Conservation (phyloP, 2,329 filamentous ascomycete genomes). For the Xylaria arbuscula region DNA sequence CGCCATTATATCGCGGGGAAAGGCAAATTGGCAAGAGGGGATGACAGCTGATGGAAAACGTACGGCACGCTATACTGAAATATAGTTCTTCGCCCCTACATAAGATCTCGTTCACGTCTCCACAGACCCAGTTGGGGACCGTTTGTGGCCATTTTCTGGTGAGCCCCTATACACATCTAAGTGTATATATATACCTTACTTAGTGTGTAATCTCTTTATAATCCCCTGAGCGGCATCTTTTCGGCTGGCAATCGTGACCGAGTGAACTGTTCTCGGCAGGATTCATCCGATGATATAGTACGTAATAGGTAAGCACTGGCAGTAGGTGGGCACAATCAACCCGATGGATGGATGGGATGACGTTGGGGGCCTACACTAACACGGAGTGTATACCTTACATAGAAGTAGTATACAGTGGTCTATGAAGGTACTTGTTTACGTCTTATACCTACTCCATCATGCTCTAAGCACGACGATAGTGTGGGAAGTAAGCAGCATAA, state of each 20-base stretch:
- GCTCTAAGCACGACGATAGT: constrained; percentile 14
- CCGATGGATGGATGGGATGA: constrained; percentile 18
- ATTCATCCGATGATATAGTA: constrained; percentile 23
- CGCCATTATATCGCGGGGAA: neutral
- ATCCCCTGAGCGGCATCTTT: constrained; percentile 8
- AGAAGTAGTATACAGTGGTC: neutral
- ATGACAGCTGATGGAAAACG: constrained; percentile 2
- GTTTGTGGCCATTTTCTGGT: too few species aligned
- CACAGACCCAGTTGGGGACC: neutral
- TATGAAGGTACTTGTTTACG: constrained; percentile 3
- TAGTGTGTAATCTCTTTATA: neutral
- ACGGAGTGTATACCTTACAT: neutral
- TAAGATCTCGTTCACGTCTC: constrained; percentile 1
- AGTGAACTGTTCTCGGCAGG: constrained; percentile 23
- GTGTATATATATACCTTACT: too few species aligned
- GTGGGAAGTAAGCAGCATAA: constrained; percentile 32
- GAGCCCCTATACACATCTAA: too few species aligned
- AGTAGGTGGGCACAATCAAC: neutral
- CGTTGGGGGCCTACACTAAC: constrained; percentile 23
- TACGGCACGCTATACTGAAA: neutral
- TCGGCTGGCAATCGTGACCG: constrained; percentile 11
- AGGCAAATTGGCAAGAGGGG: neutral
- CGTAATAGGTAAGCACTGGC: constrained; percentile 13
- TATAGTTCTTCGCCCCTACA: neutral
- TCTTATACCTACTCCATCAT: constrained; percentile 1